Conservation (phyloP, 2,329 filamentous ascomycete species). For the Trematosphaeria pertusa region DNA sequence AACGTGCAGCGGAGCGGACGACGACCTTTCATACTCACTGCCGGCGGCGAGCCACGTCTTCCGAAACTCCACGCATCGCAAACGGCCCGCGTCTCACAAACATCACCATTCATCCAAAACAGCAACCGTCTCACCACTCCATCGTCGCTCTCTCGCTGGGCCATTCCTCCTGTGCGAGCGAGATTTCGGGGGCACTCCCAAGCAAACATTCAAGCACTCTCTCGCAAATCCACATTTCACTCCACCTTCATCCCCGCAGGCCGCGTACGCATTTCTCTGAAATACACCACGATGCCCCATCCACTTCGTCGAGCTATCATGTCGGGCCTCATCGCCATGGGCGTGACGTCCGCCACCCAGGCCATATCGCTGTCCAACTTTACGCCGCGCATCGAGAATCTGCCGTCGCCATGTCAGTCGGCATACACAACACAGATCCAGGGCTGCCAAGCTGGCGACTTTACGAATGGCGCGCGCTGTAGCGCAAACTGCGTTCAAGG, state of each 20-base stretch:
- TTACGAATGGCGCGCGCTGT: conserved; percentile 39
- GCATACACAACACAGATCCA: conserved; percentile 52
- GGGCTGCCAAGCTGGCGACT: conserved; percentile 51
- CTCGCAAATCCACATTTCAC: conserved; percentile 7
- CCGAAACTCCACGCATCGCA: conserved; percentile 27
- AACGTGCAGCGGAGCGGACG: conserved; percentile 20
- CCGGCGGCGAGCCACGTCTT: conserved; percentile 17
- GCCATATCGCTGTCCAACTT: conserved; percentile 56
- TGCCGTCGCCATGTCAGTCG: conserved; percentile 47
- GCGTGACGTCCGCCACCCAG: conserved; percentile 28
- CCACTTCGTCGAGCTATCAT: conserved; percentile 24
- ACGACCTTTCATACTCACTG: conserved; percentile 16
- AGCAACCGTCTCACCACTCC: conserved; percentile 30
- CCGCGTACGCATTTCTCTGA: conserved; percentile 12
- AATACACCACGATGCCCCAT: conserved; percentile 31
- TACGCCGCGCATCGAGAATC: conserved; percentile 49
- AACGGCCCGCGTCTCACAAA: conserved; percentile 35
- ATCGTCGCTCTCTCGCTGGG: conserved; percentile 12
- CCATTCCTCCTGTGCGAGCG: conserved; percentile 7
- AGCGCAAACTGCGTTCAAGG: conserved; percentile 50
- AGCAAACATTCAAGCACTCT: conserved; percentile 19
- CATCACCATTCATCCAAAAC: conserved; percentile 28
- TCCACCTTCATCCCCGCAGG: conserved; percentile 13
- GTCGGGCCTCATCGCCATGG: conserved; percentile 28
- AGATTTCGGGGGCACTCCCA: conserved; percentile 10